Evolutionary conservation across 108 stramenopile species (phyloP).

Genomic region (Nitzschia sp.): DNA sequence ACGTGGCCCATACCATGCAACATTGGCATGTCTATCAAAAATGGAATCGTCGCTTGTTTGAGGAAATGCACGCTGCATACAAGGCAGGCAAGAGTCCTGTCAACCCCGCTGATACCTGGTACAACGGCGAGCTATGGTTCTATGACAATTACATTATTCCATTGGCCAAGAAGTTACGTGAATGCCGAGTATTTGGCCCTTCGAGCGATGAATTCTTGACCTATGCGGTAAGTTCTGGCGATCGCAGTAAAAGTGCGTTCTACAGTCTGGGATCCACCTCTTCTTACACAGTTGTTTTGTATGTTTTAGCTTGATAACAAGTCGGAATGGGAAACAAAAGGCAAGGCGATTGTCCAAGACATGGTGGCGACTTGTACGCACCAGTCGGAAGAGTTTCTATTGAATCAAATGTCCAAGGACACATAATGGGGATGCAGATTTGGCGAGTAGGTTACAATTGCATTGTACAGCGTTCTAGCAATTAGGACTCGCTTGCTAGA

Average conservation of each 20-base stretch:
- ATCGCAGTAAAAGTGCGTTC: too few relatives aligned
- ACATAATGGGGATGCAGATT: too few relatives aligned
- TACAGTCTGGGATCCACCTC: too few relatives aligned
- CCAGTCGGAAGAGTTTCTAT: neutral
- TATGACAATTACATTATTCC: slow-evolving; percentile 41
- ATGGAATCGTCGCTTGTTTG: slow-evolving; percentile 51
- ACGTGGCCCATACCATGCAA: slow-evolving; percentile 65
- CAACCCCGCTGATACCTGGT: slow-evolving; percentile 51
- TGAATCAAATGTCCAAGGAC: neutral
- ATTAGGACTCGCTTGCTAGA: too few relatives aligned
- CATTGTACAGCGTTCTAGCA: too few relatives aligned
- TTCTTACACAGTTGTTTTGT: too few relatives aligned
- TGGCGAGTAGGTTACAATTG: too few relatives aligned
- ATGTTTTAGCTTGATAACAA: too few relatives aligned
- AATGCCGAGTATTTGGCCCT: slow-evolving; percentile 31
- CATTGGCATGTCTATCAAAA: slow-evolving; percentile 52
- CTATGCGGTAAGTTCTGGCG: slow-evolving; percentile 21
- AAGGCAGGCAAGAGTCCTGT: slow-evolving; percentile 30
- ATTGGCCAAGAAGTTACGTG: slow-evolving; percentile 27
- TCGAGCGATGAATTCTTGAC: slow-evolving; percentile 26
- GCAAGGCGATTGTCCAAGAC: slow-evolving; percentile 8
- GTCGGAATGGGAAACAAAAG: slow-evolving; percentile 22
- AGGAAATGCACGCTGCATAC: slow-evolving; percentile 47
- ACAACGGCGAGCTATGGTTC: slow-evolving; percentile 36
- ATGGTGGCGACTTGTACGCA: slow-evolving; percentile 1